Evolutionary conservation across 352 stramenopile species (phyloP), one percentile per base, ranked within the genome.

Genomic region (Phytopythium ostracodes): DNA sequence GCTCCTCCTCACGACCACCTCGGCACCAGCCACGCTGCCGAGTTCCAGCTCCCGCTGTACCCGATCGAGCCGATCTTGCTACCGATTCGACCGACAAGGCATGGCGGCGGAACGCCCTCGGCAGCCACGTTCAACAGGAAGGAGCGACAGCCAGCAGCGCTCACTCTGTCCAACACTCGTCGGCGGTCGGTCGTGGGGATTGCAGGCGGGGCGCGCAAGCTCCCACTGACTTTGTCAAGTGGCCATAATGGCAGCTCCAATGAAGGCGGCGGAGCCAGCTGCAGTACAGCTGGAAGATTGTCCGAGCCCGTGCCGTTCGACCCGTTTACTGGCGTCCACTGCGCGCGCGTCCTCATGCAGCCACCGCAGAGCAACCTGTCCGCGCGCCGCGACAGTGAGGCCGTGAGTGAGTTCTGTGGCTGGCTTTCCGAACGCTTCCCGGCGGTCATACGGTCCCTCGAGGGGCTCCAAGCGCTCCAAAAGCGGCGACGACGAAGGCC

Each of bases 241-340:
- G n/a, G n/a, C 15, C 2, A n/a, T 3, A 56, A 33, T 55, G 49
- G 35, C 33, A 14, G 33, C 33, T 12, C 6, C 14, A 38, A 35
- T 49, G 38, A n/a, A 61, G 25, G 47, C 24, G 4, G 0, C 44
- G 44, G 44, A 25, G 22, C 44, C 10, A 31, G n/a, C 1, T 51
- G n/a, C 10, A 36, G 35, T 46, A 38, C 10, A 59, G 36, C 49
- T 54, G 57, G 58, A 1, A 2, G 35, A 12, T n/a, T 65, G 33
- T 60, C 62, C 10, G 73, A 79, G 40, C 70, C 68, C 12, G 65
- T 82, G 14, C 60, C 68, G 12, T 85, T 85, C 29, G 76, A 85
- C 18, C 69, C 71, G n/a, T 81, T 85, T 60, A 70, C 60, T 17
- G 58, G 65, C 10, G 67, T 63, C 1, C 24, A 70, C n/a, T 77